phyloP scores from a whole-genome alignment of 495 filamentous ascomycete genomes.

The Talaromyces ruber region DNA sequence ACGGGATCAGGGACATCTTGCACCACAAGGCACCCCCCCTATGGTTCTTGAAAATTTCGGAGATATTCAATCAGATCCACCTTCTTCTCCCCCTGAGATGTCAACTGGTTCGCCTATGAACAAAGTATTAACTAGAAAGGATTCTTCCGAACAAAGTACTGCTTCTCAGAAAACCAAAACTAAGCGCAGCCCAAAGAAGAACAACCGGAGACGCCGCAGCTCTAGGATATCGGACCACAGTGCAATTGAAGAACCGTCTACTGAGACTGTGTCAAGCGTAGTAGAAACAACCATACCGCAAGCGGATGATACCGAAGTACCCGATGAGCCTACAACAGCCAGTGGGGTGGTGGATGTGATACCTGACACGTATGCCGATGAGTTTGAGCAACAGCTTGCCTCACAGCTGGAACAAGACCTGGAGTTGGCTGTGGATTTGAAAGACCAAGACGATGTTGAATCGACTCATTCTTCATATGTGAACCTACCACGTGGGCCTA shows the following conservation, averaged over 20 bases:
- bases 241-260: background rate
- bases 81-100: constrained; percentile 33
- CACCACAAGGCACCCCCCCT: constrained; percentile 10
- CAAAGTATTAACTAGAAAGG: background rate
- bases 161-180: constrained; percentile 7
- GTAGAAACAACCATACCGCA: background rate
- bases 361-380: constrained; percentile 28
- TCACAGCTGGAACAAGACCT: constrained; percentile 39
- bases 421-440: constrained; percentile 23
- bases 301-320: background rate
- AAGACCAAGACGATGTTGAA: constrained; percentile 7
- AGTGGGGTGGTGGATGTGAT: constrained; percentile 1
- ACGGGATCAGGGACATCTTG: constrained; percentile 24
- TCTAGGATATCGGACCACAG: constrained; percentile 6
- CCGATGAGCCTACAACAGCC: background rate
- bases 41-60: constrained; percentile 12
- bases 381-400: constrained; percentile 33
- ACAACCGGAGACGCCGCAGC: background rate
- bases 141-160: constrained; percentile 9
- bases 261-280: constrained; percentile 1
- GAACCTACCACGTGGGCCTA: constrained; percentile 3
- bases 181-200: background rate
- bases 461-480: background rate
- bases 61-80: constrained; percentile 18
- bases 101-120: constrained; percentile 5